Base-by-base conservation (phyloP, 2,329 filamentous ascomycete genomes). In the Pyrenochaeta sp. region DNA sequence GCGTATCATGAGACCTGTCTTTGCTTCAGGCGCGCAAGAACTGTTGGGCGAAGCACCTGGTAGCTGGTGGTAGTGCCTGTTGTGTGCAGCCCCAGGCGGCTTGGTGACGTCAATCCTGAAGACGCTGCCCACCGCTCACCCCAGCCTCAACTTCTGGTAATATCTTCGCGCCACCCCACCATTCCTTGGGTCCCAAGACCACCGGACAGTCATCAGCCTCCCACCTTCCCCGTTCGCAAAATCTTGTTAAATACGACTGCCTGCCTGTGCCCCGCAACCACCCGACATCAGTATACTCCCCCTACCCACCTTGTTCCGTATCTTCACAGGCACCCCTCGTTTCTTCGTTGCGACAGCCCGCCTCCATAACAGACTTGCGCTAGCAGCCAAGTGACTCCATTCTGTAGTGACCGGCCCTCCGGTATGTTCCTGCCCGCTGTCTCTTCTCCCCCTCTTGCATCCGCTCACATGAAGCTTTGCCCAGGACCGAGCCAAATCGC, bases 321-420 rank as follows among this genome's bases (percentile, higher is more conserved):
- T 61, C 63, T 64, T 71, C 60, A 55, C 64, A 65, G 54, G 59
- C 67, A 62, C 64, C 30, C 58, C 61, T 66, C 59, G 58, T 67
- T 39, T 67, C 63, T 68, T 68, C 65, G 55, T 71, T 69, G 59
- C 62, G 52, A 61, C 66, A 50, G 54, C 60, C 63, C 55, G 45
- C 59, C 46, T 47, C 52, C 13, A 49, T 25, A 25, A 19, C 8
- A 44, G n/a, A 28, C 59, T 64, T 66, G 60, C 54, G 52, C 58
- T 58, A 57, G 40, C 7, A 57, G 66, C 64, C 61, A 67, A 67
- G 62, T 56, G 43, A 55, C 30, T 28, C 24, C 36, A 24, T 40
- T 37, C 48, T 43, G 55, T 62, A 32, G 50, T 24, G 43, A 50
- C 44, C 51, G 42, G 51, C 50, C 48, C 61, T 59, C 56, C 56